Conservation (phyloP, 345 rosid species). For the Euphorbia lathyris region DNA sequence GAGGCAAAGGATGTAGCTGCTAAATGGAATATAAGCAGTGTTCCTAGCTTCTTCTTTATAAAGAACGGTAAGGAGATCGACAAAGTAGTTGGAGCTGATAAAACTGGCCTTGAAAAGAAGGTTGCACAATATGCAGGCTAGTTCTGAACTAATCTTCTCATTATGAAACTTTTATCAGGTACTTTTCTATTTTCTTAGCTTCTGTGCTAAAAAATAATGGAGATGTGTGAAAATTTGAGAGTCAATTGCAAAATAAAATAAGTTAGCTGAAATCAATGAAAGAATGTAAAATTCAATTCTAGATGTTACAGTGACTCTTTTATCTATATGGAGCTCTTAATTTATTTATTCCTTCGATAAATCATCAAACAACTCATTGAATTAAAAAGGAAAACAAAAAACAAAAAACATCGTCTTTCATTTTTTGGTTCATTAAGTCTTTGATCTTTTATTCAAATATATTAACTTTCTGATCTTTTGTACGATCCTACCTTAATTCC, state of each 20-base stretch:
- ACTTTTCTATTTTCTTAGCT: not conserved
- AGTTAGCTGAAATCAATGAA: too few species aligned
- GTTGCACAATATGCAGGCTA: conserved; percentile 53
- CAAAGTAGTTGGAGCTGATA: conserved; percentile 85
- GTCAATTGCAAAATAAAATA: too few species aligned
- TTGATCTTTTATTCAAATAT: too few species aligned
- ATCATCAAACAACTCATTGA: too few species aligned
- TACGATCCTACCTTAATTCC: too few species aligned
- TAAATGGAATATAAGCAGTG: conserved; percentile 70
- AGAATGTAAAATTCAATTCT: too few species aligned
- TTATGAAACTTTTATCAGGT: not conserved
- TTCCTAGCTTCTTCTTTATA: conserved; percentile 68
- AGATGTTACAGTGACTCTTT: not conserved
- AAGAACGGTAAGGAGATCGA: conserved; percentile 78
- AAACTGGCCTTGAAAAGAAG: conserved; percentile 64
- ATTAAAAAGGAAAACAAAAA: too few species aligned
- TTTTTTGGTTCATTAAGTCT: too few species aligned
- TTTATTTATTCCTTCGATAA: too few species aligned
- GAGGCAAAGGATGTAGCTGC: conserved; percentile 59
- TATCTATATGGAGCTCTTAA: too few species aligned
- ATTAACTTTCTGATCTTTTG: too few species aligned
- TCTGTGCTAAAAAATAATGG: not conserved
- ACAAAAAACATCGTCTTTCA: too few species aligned
- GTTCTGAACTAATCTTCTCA: not conserved
- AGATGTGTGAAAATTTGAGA: not conserved